These are phyloP conservation scores for Paraconiothyrium sp. DNA, from an alignment of 2,329 filamentous ascomycete genomes.

Conservation along the genomic window DNA sequence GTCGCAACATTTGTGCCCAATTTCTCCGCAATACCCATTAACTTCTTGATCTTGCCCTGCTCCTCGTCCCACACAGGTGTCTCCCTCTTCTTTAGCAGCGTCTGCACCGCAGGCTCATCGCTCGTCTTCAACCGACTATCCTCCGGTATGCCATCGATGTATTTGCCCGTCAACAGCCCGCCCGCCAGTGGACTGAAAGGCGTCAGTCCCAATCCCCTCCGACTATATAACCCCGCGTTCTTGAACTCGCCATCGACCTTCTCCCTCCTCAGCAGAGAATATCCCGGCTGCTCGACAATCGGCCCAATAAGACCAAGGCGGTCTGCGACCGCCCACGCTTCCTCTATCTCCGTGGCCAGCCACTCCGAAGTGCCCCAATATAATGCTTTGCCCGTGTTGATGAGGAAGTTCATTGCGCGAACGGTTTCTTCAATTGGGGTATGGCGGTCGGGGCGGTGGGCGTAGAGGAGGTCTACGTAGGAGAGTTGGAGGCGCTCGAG, in stretches of 20 bases:
- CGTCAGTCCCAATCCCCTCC: conserved; percentile 64
- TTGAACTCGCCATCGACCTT: conserved; percentile 68
- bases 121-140: conserved; percentile 66
- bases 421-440: conserved; percentile 78
- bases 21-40: conserved; percentile 66
- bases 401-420: conserved; percentile 75
- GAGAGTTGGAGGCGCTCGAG: conserved; percentile 66
- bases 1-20: conserved; percentile 66
- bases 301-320: conserved; percentile 67
- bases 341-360: conserved; percentile 67
- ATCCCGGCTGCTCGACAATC: conserved; percentile 64
- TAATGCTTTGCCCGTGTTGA: conserved; percentile 72
- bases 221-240: conserved; percentile 61
- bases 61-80: conserved; percentile 64
- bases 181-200: conserved; percentile 65
- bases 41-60: conserved; percentile 64
- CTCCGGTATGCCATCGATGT: conserved; percentile 68
- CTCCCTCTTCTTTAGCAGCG: conserved; percentile 50
- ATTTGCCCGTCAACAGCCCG: conserved; percentile 69
- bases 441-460: conserved; percentile 72
- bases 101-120: conserved; percentile 64
- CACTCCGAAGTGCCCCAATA: conserved; percentile 72
- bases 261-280: conserved; percentile 66
- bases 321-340: conserved; percentile 67
- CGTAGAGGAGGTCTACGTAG: conserved; percentile 75